Conservation (phyloP, 106 monocot species). For the Dendrobium nobile region DNA sequence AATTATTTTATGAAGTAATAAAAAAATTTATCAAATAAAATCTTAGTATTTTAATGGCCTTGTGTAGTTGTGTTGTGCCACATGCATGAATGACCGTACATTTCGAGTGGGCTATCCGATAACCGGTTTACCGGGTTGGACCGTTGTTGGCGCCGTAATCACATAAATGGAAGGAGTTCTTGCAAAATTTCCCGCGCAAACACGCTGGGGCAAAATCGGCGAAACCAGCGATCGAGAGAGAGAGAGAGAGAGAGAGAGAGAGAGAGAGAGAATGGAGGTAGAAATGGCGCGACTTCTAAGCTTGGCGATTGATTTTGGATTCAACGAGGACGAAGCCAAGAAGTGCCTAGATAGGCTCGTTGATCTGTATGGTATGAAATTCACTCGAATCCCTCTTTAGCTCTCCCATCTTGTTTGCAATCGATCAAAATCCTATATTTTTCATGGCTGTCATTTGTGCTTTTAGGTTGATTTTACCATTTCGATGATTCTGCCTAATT, state of each 20-base stretch:
- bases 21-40: no score
- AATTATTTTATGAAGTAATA: no score
- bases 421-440: no score
- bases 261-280: conserved; percentile 30
- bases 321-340: conserved; percentile 54
- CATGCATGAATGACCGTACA: no score
- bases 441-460: neutral
- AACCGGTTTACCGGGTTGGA: no score
- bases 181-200: conserved; percentile 3
- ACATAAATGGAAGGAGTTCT: neutral
- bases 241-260: neutral
- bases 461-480: neutral
- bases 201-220: neutral
- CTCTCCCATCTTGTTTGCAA: neutral
- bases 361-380: conserved; percentile 64
- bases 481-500: no score
- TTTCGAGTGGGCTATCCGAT: no score
- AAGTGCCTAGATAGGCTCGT: conserved; percentile 70
- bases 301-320: conserved; percentile 74
- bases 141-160: neutral
- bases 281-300: conserved; percentile 69
- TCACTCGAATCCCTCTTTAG: conserved; percentile 9
- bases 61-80: no score
- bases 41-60: no score
- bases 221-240: neutral